A percentile compares a stretch with the other conserved stretches of the same genome.
These are phyloP conservation scores for Colletotrichum costaricense DNA, from an alignment of 2,329 filamentous ascomycete genomes.

Conservation along the genomic window DNA sequence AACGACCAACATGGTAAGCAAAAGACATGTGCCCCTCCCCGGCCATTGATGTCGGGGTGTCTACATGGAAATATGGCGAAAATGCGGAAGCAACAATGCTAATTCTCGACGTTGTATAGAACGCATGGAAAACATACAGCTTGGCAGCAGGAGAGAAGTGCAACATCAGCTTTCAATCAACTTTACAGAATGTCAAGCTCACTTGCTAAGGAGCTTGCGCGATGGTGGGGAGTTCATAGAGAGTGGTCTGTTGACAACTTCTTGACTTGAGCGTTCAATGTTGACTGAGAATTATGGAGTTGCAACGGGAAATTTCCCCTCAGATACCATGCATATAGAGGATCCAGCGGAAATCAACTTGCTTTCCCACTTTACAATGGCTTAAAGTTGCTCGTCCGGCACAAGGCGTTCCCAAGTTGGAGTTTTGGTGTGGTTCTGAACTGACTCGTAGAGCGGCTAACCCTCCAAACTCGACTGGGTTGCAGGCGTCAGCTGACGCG, in stretches of 20 bases:
- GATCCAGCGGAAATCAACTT: neutral
- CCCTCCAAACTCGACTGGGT: neutral
- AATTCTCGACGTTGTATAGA: neutral
- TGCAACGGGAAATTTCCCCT: too few species aligned
- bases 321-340: neutral
- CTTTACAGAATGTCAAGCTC: constrained; percentile 6
- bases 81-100: neutral
- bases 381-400: neutral
- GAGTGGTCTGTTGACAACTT: too few species aligned
- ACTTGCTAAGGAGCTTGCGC: neutral
- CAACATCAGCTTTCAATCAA: neutral
- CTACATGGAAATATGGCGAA: neutral
- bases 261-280: too few species aligned
- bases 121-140: neutral
- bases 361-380: neutral
- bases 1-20: neutral
- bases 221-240: too few species aligned
- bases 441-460: neutral
- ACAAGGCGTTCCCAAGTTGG: neutral
- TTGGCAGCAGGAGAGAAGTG: constrained; percentile 2
- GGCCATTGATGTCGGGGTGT: too few species aligned
- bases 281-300: too few species aligned
- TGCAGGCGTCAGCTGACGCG: neutral
- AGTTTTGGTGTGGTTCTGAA: neutral
- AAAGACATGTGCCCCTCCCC: neutral